phyloP scores from a whole-genome alignment of 2,329 filamentous ascomycete genomes.

The Calonectria multiphialidica region DNA sequence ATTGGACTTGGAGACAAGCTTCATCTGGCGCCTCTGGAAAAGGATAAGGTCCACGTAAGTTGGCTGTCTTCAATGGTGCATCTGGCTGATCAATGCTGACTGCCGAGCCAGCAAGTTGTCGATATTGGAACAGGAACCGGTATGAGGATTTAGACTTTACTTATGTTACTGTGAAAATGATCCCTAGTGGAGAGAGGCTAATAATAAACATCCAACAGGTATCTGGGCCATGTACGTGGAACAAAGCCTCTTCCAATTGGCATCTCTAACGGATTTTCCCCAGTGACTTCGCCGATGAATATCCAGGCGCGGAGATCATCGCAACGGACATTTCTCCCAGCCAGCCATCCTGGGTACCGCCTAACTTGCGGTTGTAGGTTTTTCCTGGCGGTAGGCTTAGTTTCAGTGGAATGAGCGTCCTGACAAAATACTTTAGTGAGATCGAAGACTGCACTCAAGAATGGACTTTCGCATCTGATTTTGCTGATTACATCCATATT shows the following conservation, averaged over 20 bases:
- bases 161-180: too few species aligned
- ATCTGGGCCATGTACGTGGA: slow-evolving; percentile 62
- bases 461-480: slow-evolving; percentile 45
- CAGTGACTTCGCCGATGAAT: slow-evolving; percentile 62
- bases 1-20: slow-evolving; percentile 37
- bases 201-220: slow-evolving; percentile 10
- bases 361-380: slow-evolving; percentile 56
- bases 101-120: slow-evolving; percentile 42
- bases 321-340: slow-evolving; percentile 70
- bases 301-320: slow-evolving; percentile 56
- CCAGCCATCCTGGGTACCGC: slow-evolving; percentile 63
- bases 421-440: slow-evolving; percentile 4
- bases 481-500: slow-evolving; percentile 72
- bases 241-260: accelerated
- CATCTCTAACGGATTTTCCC: neutral
- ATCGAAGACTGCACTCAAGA: slow-evolving; percentile 47
- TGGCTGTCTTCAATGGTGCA: accelerated
- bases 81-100: slow-evolving; percentile 26
- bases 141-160: slow-evolving; percentile 25
- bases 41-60: slow-evolving; percentile 40
- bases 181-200: neutral
- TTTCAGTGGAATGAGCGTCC: neutral
- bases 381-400: accelerated
- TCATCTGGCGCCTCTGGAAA: slow-evolving; percentile 31
- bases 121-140: slow-evolving; percentile 71